A percentile compares a stretch with the other conserved stretches of the same genome.
phyloP scores from a whole-genome alignment of 441 rosid genomes.

The Mallotus japonicus region DNA sequence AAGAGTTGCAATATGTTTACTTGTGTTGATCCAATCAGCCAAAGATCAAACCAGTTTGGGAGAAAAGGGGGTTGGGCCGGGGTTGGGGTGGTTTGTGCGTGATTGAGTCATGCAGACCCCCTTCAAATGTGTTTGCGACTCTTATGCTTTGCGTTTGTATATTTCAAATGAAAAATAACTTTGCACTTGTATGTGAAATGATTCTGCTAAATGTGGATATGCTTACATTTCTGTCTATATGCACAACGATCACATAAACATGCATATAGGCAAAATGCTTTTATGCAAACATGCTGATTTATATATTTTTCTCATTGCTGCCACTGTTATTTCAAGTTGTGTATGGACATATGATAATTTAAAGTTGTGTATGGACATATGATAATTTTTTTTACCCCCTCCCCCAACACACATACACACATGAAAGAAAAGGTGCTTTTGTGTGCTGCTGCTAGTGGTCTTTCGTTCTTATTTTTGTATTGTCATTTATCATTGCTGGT shows the following conservation, averaged over 20 bases:
- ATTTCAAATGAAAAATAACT: neutral
- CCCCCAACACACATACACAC: no score
- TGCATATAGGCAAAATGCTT: no score
- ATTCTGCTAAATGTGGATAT: no score
- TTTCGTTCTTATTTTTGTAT: neutral
- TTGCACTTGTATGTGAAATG: neutral
- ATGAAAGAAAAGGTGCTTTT: neutral
- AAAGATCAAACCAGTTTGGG: neutral
- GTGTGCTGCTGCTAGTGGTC: neutral
- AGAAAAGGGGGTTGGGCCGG: neutral
- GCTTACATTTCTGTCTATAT: no score
- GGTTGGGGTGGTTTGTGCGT: neutral
- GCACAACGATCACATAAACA: no score
- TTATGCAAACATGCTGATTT: no score
- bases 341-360: neutral
- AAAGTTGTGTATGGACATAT: neutral
- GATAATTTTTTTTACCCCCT: neutral
- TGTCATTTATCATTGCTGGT: constrained; percentile 1
- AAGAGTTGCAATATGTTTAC: neutral
- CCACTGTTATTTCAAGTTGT: neutral
- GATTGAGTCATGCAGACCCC: neutral
- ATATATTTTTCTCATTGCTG: no score
- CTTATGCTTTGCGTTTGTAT: neutral
- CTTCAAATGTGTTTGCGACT: neutral
- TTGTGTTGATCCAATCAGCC: neutral